These are phyloP conservation scores for sorghum (Sorghum bicolor) DNA, from an alignment of 176 grass and related monocot genomes.

Conservation along the genomic window DNA sequence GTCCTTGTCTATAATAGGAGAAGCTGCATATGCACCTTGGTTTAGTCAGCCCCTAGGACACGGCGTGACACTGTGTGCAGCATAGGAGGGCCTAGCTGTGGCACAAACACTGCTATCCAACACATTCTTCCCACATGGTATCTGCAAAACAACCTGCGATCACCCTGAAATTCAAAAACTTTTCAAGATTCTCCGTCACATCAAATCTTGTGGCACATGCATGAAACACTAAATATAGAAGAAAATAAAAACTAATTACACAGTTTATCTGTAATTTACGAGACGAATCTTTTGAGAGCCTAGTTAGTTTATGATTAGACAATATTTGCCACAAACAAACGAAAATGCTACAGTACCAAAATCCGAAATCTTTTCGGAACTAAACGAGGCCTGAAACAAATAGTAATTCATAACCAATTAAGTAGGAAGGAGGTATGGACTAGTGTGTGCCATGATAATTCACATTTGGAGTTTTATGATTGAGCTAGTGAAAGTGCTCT, in stretches of 20 bases:
- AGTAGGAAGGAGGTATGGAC: background rate
- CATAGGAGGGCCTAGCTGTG: background rate
- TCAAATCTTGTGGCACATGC: no score
- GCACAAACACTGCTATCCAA: background rate
- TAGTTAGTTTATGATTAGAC: no score
- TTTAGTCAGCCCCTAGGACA: background rate
- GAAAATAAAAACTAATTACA: no score
- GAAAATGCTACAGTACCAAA: no score
- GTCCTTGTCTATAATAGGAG: background rate
- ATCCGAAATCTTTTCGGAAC: no score
- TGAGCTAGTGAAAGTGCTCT: background rate
- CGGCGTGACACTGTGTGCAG: constrained; percentile 16
- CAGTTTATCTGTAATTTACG: no score
- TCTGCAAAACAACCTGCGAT: constrained; percentile 14
- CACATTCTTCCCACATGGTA: background rate
- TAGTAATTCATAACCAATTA: background rate
- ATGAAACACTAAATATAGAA: no score
- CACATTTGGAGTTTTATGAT: background rate
- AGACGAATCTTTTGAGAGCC: no score
- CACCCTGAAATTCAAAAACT: no score
- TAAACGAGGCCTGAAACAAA: no score
- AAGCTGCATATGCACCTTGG: constrained; percentile 18
- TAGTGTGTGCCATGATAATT: background rate
- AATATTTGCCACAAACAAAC: no score
- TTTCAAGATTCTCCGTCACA: no score